phyloP scores from a whole-genome alignment of 2,329 filamentous ascomycete genomes.

The Eutypella sp. region DNA sequence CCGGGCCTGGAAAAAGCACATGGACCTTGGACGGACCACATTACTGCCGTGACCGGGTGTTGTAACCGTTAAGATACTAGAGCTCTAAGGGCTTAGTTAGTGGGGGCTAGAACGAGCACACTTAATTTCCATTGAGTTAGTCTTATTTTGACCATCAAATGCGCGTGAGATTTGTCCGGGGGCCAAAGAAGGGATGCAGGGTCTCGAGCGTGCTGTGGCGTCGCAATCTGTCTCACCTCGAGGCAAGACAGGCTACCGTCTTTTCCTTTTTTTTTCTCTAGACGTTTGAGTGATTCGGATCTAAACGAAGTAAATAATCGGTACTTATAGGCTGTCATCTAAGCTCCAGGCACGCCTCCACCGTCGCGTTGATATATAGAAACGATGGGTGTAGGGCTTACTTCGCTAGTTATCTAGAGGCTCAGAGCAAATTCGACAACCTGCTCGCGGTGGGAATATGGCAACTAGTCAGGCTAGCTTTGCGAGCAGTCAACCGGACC shows the following conservation, averaged over 20 bases:
- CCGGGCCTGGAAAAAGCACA: too few relatives aligned
- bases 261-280: neutral
- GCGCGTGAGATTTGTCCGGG: neutral
- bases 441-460: too few relatives aligned
- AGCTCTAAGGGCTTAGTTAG: too few relatives aligned
- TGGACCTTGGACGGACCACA: too few relatives aligned
- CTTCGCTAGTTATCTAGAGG: neutral
- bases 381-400: neutral
- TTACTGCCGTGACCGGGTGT: too few relatives aligned
- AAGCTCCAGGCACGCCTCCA: neutral
- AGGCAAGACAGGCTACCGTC: neutral
- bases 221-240: neutral
- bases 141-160: neutral
- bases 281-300: neutral
- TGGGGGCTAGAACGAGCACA: too few relatives aligned
- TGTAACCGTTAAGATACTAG: too few relatives aligned
- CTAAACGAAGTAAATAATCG: neutral
- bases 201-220: neutral
- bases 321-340: neutral
- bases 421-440: neutral
- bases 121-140: neutral
- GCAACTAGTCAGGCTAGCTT: conserved; percentile 19
- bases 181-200: too few relatives aligned
- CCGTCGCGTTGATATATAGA: neutral
- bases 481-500: conserved; percentile 33